Base-by-base conservation (phyloP, 2,329 filamentous ascomycete genomes). In the Neonectria punicea region DNA sequence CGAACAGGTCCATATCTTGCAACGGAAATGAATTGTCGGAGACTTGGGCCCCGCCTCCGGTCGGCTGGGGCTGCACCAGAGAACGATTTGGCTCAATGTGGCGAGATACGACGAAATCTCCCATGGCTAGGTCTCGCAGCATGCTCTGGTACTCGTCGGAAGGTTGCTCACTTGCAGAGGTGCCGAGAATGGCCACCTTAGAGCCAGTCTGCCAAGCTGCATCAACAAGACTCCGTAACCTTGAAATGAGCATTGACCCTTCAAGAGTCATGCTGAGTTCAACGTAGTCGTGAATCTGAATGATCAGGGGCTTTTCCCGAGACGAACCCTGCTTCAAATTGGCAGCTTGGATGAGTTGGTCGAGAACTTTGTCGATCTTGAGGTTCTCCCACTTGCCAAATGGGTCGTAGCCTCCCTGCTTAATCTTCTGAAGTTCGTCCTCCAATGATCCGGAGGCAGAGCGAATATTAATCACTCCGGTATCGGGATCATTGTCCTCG, bases 251-350 rank as follows among this genome's bases (percentile, higher is more conserved):
- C 22, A 87, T 85, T 2, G 87, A 84, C 11, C 93, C 93, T 63
- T 93, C 89, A 6, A 86, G 78, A 1, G 92, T 90, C 74, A 87
- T 86, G 71, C 86, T 88, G 9, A 99, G 84, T 68, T 97, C 93
- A 58, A 92, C 89, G 73, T 93, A 92, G 76, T 98, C 93, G 75
- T 92, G 88, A 13, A 97, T 81, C 71, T 93, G 93, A 43, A 97
- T 84, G 63, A 98, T 90, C 8, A 94, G 84, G 25, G 84, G 84
- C 22, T 77, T 84, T 75, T 73, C 75, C 71, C 75, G 73, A 7
- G 69, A 51, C 30, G 69, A 66, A 6, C 77, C 70, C 20, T 77
- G 68, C 61, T 78, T 80, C 20, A 74, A 61, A 28, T 85, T 79
- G 4, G 83, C 81, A 2, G 84, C 81, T 49, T 80, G 78, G 28